Evolutionary conservation across 768 basidiomycete genomes (phyloP), one percentile per base, ranked within the genome.

Genomic region (Suillus decipiens): DNA sequence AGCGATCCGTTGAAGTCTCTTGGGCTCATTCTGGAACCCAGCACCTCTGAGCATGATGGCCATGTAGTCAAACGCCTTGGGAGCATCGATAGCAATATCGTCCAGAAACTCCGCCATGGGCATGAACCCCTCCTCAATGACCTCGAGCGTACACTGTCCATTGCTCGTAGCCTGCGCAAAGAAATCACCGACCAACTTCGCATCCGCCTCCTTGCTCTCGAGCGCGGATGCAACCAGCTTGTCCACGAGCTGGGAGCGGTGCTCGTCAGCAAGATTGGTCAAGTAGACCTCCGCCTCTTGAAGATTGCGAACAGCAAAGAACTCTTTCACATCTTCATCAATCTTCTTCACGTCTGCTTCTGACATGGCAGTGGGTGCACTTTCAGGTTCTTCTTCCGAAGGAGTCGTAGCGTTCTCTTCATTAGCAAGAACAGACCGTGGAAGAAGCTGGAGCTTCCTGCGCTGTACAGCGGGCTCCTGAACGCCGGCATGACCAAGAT

Each of bases 231-330:
- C 83, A 51, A 90, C 84, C 53, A 99, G 77, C 74, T 88, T 88
- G 51, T 92, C 87, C 66, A 96, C 86, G 36, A 99, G 83, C 24
- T 76, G 77, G 62, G 76, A 77, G 41, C 90, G 89, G 69, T 89
- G 83, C 63, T 82, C 81, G 34, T 82, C 75, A 8, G 93, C 88
- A 33, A 98, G 81, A 22, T 80, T 84, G 60, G 84, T 82, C 78
- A 96, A 95, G 81, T 96, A 96, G 28, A 84, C 84, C 68, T 93
- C 93, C 14, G 92, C 95, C 75, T 97, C 96, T 41, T 89, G 88
- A 62, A 97, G 74, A 70, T 89, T 90, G 67, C 92, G 89, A 68
- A 93, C 86, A 67, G 82, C 85, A 75, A 89, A 95, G 80, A 94
- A 91, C 80, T 98, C 94, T 76, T 93, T 93, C 62, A 80, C 78